Percentiles rank a stretch among this genome's conserved stretches.
Evolutionary conservation across 176 grass and related monocot species (phyloP).

Genomic region (Eleusine coracana): DNA sequence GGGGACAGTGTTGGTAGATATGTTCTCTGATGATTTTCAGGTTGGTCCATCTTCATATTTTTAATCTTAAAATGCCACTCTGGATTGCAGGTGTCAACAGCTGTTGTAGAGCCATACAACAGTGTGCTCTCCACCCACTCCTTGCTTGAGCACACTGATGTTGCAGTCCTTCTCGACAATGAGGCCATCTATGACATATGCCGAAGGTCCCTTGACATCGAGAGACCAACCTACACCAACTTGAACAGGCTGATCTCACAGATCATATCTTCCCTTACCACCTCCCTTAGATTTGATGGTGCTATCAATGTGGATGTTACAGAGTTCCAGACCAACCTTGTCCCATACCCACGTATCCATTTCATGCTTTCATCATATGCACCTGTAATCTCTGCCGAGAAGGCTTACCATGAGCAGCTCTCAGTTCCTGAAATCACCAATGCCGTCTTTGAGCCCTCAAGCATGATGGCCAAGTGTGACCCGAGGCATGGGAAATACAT

Average conservation of each 20-base stretch:
- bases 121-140: conserved; percentile 97
- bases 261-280: conserved; percentile 93
- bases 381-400: conserved; percentile 94
- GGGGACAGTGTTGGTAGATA: conserved; percentile 29
- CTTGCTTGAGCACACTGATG: conserved; percentile 97
- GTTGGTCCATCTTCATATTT: not conserved
- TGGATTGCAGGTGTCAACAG: conserved; percentile 86
- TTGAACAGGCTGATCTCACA: conserved; percentile 96
- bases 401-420: conserved; percentile 97
- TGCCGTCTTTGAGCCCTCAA: conserved; percentile 96
- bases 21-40: conserved; percentile 26
- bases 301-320: conserved; percentile 97
- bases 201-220: conserved; percentile 91
- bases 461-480: conserved; percentile 99
- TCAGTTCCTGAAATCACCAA: conserved; percentile 98
- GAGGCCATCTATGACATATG: conserved; percentile 99
- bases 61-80: conserved; percentile 34
- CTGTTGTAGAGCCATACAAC: conserved; percentile 99
- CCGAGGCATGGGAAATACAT: conserved; percentile 97
- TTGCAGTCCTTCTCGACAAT: conserved; percentile 80
- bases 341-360: conserved; percentile 94
- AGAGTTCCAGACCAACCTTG: conserved; percentile 96
- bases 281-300: conserved; percentile 94
- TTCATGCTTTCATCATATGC: conserved; percentile 99
- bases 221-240: conserved; percentile 96